A percentile compares a stretch with the other conserved stretches of the same genome.
phyloP scores from a whole-genome alignment of 768 basidiomycete genomes.

The Lenzites betulinus region DNA sequence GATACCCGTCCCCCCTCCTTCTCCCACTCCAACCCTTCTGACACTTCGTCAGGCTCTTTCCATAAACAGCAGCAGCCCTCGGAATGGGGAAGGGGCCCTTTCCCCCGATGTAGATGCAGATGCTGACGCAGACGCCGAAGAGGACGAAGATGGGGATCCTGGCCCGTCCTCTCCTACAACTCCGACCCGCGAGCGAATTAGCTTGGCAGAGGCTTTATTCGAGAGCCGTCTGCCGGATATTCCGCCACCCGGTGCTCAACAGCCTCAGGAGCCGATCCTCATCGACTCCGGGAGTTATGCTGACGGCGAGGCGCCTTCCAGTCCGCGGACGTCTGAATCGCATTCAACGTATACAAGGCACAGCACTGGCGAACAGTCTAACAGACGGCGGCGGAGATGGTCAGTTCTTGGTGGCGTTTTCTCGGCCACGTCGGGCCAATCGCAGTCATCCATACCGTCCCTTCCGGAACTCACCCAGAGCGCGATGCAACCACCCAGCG shows the following conservation, averaged over 20 bases:
- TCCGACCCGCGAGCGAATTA: conserved; percentile 58
- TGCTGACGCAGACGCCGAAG: conserved; percentile 51
- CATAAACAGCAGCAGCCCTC: conserved; percentile 45
- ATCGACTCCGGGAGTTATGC: conserved; percentile 42
- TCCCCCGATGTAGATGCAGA: conserved; percentile 43
- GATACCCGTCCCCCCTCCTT: conserved; percentile 45
- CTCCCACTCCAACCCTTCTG: conserved; percentile 61
- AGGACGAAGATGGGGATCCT: conserved; percentile 42
- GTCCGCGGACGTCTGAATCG: conserved; percentile 50
- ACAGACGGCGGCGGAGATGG: conserved; percentile 66
- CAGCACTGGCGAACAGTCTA: conserved; percentile 36
- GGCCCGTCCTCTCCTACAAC: conserved; percentile 34
- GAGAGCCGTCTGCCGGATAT: conserved; percentile 79
- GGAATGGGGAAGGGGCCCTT: conserved; percentile 8
- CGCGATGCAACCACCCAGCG: conserved; percentile 1
- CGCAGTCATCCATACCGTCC: conserved; percentile 25
- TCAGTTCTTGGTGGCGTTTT: conserved; percentile 62
- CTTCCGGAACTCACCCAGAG: conserved; percentile 19
- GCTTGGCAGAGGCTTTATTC: conserved; percentile 69
- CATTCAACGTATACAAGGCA: conserved; percentile 28
- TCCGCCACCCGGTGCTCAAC: conserved; percentile 68
- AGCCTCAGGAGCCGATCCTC: conserved; percentile 69
- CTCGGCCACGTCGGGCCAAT: conserved; percentile 27
- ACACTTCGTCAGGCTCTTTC: conserved; percentile 67
- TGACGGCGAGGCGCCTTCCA: conserved; percentile 46